Base-by-base conservation (phyloP, 805 yeast species). In the Phaffomyces antillensis region DNA sequence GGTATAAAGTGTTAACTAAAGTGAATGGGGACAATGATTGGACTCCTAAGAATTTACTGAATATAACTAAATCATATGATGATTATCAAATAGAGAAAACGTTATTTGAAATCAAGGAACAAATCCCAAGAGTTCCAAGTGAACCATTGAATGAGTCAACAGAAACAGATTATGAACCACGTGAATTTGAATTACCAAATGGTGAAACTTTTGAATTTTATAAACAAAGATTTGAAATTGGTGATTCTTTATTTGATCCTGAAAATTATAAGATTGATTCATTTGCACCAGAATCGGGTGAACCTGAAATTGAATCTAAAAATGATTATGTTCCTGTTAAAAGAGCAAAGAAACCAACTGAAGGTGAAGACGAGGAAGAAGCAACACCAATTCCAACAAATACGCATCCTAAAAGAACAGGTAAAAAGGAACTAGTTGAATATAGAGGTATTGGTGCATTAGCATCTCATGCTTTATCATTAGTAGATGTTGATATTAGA, bases 271-370 rank as follows among this genome's bases (percentile, higher is more conserved):
- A 65, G 62, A 49, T 65, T 11, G 63, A 65, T 1, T 61, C 52
- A n/a, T 58, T 53, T 37, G 58, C 63, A 55, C 55, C 73, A 7
- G 71, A 75, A 50, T 74, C 74, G 51, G 91, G 91, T 28, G 77
- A 51, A 55, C 72, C 49, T 52, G 73, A 68, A 64, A 66, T 58
- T 35, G 53, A 59, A 39, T 54, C 62, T 49, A 72, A 66, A 55
- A 79, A 82, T 52, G 88, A 85, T 56, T 85, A 85, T 57, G 78
- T 84, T 23, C 93, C 95, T 28, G 62, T 83, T 53, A 83, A 86
- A 58, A 71, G 93, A 54, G 71, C 66, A 17, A 69, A 68, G 46
- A 58, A 52, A 32, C 47, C 47, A 28, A 49, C 69, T 16, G 61
- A 58, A n/a, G 70, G 64, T 16, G 60, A 54, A 18, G 30, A 28